A percentile compares a stretch with the other conserved stretches of the same genome.
Conservation (phyloP, 2,329 filamentous ascomycete species). For the Stylonectria norvegica region DNA sequence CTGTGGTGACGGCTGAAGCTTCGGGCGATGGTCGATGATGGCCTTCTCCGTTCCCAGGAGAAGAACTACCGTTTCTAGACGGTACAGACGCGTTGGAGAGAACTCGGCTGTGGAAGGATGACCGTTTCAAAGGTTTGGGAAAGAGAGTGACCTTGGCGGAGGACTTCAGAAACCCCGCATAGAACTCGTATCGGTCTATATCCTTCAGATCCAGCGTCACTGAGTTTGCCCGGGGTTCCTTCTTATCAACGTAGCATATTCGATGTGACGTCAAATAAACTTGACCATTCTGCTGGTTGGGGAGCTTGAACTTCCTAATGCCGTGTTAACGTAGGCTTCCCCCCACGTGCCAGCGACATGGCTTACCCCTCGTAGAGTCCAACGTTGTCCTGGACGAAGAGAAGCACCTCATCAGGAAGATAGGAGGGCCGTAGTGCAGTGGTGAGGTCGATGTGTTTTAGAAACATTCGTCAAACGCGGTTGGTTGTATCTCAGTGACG, state of each 20-base stretch:
- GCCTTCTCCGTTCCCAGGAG: conserved; percentile 45
- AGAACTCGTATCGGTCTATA: conserved; percentile 86
- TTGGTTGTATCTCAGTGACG: conserved; percentile 7
- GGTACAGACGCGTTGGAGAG: conserved; percentile 45
- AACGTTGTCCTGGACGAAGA: conserved; percentile 97
- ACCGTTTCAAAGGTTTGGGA: conserved; percentile 68
- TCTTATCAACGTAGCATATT: conserved; percentile 89
- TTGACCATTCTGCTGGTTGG: conserved; percentile 90
- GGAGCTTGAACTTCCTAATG: conserved; percentile 86
- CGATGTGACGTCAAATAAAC: conserved; percentile 95
- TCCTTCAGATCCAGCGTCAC: conserved; percentile 85
- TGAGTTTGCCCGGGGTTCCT: conserved; percentile 79
- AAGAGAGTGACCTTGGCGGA: conserved; percentile 89
- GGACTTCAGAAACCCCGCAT: conserved; percentile 91
- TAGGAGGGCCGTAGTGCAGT: conserved; percentile 92
- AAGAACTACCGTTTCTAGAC: conserved; percentile 44
- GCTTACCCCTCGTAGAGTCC: conserved; percentile 94
- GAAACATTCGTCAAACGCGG: conserved; percentile 78
- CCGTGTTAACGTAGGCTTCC: conserved; percentile 12
- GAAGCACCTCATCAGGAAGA: conserved; percentile 85
- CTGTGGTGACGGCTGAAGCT: conserved; percentile 52
- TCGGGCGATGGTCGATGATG: conserved; percentile 37
- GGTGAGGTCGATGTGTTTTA: conserved; percentile 92
- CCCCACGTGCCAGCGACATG: conserved; percentile 3
- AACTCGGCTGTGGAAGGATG: conserved; percentile 54